phyloP scores from a whole-genome alignment of 2,329 filamentous ascomycete genomes.

The Mariannaea sp. region DNA sequence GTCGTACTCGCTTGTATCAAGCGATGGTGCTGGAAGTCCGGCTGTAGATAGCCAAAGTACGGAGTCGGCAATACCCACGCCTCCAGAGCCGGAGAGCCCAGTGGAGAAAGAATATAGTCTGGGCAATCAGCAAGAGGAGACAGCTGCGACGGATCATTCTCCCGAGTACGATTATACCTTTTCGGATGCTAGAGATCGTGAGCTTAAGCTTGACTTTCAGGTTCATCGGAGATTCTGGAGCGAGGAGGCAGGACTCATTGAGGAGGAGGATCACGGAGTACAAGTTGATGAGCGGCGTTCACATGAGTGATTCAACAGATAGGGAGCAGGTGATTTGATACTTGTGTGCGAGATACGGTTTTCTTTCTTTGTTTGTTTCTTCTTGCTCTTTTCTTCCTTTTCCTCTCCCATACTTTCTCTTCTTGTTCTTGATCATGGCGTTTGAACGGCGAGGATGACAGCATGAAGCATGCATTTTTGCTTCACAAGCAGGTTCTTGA shows the following conservation, averaged over 20 bases:
- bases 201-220: constrained; percentile 45
- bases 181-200: constrained; percentile 38
- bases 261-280: constrained; percentile 43
- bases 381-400: no score
- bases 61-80: constrained; percentile 44
- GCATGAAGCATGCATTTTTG: constrained; percentile 1
- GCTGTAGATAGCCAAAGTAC: constrained; percentile 44
- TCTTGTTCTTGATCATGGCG: no score
- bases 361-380: no score
- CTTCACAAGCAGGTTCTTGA: constrained; percentile 12
- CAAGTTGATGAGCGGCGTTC: constrained; percentile 29
- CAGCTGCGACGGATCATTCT: constrained; percentile 28
- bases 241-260: constrained; percentile 43
- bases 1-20: constrained; percentile 43
- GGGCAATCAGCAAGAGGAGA: constrained; percentile 26
- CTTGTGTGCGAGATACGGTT: neutral
- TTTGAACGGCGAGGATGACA: constrained; percentile 10
- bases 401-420: no score
- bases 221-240: constrained; percentile 43
- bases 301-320: constrained; percentile 29
- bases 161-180: constrained; percentile 41
- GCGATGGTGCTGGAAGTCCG: constrained; percentile 45
- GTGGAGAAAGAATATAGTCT: constrained; percentile 36
- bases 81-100: constrained; percentile 44
- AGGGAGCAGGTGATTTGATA: constrained; percentile 15